Evolutionary conservation across 441 rosid genomes (phyloP).

Genomic region (Mallotus repandus): DNA sequence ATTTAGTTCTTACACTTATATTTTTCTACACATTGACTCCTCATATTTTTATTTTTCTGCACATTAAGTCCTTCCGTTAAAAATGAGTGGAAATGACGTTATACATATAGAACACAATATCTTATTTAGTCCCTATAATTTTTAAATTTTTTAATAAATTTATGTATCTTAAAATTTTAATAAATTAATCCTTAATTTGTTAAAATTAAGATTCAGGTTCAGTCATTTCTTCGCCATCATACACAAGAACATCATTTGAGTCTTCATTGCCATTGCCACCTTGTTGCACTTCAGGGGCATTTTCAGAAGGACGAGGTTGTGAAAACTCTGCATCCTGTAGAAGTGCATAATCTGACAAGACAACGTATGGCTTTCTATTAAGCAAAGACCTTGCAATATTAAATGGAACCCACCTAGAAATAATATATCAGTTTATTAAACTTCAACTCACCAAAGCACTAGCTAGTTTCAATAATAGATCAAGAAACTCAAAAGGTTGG

Average conservation of each 20-base stretch:
- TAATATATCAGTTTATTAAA: slow-evolving; percentile 24
- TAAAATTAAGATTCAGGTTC: slow-evolving; percentile 48
- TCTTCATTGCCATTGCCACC: slow-evolving; percentile 42
- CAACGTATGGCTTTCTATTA: slow-evolving; percentile 58
- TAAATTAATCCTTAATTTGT: too few species aligned
- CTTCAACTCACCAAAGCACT: neutral
- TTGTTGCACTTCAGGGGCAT: slow-evolving; percentile 27
- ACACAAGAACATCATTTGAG: slow-evolving; percentile 44
- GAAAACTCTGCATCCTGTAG: slow-evolving; percentile 38
- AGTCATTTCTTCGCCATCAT: slow-evolving; percentile 41
- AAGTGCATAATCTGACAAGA: slow-evolving; percentile 55
- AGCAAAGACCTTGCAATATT: slow-evolving; percentile 68
- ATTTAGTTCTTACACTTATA: too few species aligned
- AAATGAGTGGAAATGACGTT: too few species aligned
- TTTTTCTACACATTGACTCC: too few species aligned
- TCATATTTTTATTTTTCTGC: too few species aligned
- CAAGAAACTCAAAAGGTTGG: neutral
- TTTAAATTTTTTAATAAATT: too few species aligned
- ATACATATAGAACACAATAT: too few species aligned
- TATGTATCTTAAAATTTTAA: too few species aligned
- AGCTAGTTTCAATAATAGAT: slow-evolving; percentile 1
- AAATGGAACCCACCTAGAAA: slow-evolving; percentile 84
- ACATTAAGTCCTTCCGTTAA: too few species aligned
- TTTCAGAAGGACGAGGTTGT: slow-evolving; percentile 36
- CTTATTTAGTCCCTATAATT: too few species aligned